Evolutionary conservation across 1,139 yeast genomes (phyloP).

Genomic region (Nakaseomyces uthaithaninus): DNA sequence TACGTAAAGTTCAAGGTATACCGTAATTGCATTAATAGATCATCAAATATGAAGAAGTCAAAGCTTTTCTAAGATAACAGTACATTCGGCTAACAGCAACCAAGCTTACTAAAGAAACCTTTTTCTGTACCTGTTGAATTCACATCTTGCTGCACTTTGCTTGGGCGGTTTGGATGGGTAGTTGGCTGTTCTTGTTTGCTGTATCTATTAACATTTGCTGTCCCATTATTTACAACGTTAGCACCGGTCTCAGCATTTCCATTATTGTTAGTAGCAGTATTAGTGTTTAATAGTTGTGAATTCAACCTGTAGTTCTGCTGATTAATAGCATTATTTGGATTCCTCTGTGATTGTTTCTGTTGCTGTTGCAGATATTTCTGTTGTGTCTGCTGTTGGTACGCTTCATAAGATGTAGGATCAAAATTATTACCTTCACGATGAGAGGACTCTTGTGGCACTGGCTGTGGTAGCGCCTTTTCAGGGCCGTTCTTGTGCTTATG

Average conservation of each 20-base stretch:
- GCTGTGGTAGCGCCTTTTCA: no score
- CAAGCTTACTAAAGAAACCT: conserved; percentile 35
- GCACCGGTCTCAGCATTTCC: background rate
- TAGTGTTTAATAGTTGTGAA: conserved; percentile 15
- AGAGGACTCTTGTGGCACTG: no score
- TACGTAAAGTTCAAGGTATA: background rate
- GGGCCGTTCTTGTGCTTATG: conserved; percentile 33
- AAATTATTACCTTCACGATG: conserved; percentile 13
- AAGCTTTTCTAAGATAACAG: conserved; percentile 3
- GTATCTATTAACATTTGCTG: conserved; percentile 15
- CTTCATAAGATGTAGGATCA: conserved; percentile 34
- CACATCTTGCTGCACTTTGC: conserved; percentile 16
- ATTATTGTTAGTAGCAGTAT: conserved; percentile 11
- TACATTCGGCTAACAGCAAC: conserved; percentile 37
- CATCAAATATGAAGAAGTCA: conserved; percentile 2
- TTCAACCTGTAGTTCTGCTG: conserved; percentile 6
- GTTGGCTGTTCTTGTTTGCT: conserved; percentile 26
- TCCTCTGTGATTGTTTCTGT: conserved; percentile 24
- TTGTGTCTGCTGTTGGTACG: conserved; percentile 33
- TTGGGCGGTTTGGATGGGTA: conserved; percentile 14
- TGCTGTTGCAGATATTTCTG: conserved; percentile 25
- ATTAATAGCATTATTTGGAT: conserved; percentile 5
- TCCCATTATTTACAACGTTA: conserved; percentile 10
- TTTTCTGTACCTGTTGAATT: conserved; percentile 26
- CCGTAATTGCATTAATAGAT: background rate